Conservation (phyloP, 768 basidiomycete genomes). For the Brasilioporus rufonigricans region DNA sequence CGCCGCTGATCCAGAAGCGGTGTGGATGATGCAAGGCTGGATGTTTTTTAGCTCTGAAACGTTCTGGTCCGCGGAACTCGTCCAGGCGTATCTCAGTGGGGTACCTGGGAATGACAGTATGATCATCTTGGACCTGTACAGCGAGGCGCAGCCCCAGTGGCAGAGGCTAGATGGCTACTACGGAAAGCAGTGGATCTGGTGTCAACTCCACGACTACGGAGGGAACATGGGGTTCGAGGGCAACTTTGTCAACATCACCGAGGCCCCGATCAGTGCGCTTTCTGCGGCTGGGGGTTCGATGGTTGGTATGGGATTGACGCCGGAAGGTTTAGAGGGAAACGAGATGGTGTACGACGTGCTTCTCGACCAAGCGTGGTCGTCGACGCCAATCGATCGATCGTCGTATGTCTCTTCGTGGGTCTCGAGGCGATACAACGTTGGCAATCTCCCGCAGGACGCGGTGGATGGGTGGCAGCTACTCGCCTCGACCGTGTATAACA, state of each 20-base stretch:
- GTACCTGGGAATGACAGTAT: slow-evolving; percentile 36
- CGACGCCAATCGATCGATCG: slow-evolving; percentile 31
- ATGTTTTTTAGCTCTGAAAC: slow-evolving; percentile 35
- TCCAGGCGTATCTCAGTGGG: slow-evolving; percentile 39
- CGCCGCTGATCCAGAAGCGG: slow-evolving; percentile 38
- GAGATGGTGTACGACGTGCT: slow-evolving; percentile 42
- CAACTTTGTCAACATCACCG: slow-evolving; percentile 35
- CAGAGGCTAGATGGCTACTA: slow-evolving; percentile 38
- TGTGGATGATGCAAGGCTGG: slow-evolving; percentile 46
- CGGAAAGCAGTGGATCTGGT: slow-evolving; percentile 43
- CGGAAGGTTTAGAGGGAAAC: slow-evolving; percentile 43
- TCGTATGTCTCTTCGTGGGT: slow-evolving; percentile 35
- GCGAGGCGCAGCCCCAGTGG: slow-evolving; percentile 42
- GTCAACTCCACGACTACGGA: slow-evolving; percentile 39
- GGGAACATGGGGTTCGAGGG: slow-evolving; percentile 39
- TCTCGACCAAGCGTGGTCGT: slow-evolving; percentile 42
- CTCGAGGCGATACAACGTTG: slow-evolving; percentile 34
- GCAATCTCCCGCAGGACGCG: slow-evolving; percentile 22
- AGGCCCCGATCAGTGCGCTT: slow-evolving; percentile 33
- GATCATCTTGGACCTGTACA: slow-evolving; percentile 42
- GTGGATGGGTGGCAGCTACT: slow-evolving; percentile 38
- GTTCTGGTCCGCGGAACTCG: slow-evolving; percentile 41
- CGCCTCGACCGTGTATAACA: slow-evolving; percentile 38
- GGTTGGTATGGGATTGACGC: slow-evolving; percentile 39
- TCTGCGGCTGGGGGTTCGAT: slow-evolving; percentile 31